Evolutionary conservation across 805 yeast genomes (phyloP), one percentile per base, ranked within the genome.

Genomic region (Pichia scutulata): DNA sequence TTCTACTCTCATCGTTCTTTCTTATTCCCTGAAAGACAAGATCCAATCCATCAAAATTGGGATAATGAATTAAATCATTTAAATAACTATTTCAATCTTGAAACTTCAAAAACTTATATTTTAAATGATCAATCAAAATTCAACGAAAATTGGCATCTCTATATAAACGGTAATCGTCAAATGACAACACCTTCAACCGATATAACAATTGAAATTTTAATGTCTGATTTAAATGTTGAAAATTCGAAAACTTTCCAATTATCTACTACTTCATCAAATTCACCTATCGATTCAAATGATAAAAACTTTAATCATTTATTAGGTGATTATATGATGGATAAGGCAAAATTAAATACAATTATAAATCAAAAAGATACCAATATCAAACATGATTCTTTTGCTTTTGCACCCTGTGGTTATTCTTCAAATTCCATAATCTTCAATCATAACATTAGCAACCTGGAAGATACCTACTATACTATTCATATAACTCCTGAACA

Each of bases 371-470:
- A 19, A 7, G 8, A 14, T 7, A 12, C 22, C 4, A 9, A 13
- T 14, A 21, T 44, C 22, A 65, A 79, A 49, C 89, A 84, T 60
- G 98, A 92, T 69, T 86, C 96, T 9, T 92, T 89, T 68, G 83
- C 93, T 26, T 92, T 92, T 66, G 72, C 86, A 4, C 99, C 99
- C 1, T 92, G 98, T 66, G 99, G 99, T 8, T 92, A 81, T 62
- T 88, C 97, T 2, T 87, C 97, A 43, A 92, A 92, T 66, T 83
- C 95, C 19, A 72, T 90, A 39, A 65, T 85, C 43, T 72, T n/a
- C n/a, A n/a, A n/a, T n/a, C n/a, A 79, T 43, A 77, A 74, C 41
- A 74, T 77, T 57, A 80, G n/a, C 7, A 33, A 33, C 2, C 16
- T n/a, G 4, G 37, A 33, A 9, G 37, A 33, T n/a, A 33, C 80